Evolutionary conservation across 768 basidiomycete genomes (phyloP), one percentile per base, ranked within the genome.

Genomic region (Russula virescens): DNA sequence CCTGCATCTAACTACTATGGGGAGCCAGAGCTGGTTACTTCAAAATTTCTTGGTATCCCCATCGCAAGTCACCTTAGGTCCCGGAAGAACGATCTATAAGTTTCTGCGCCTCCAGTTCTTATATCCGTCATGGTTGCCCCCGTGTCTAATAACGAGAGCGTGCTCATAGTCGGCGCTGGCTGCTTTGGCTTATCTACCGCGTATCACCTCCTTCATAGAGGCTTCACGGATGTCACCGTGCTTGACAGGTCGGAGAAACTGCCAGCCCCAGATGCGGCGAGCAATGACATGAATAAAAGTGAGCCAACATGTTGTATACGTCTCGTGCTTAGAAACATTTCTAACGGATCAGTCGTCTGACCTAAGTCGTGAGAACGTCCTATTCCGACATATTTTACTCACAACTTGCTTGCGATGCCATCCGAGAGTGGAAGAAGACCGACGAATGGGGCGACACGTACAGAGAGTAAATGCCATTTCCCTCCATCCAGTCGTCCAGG

Each of bases 181-280:
- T 86, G 86, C 66, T 95, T 95, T 71, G 94, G 94, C 7, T 76
- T 91, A 54, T 94, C 92, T 19, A 89, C 94, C 0, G 94, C 93
- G 1, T 81, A 85, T 67, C 85, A 91, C 71, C 83, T 96, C 55
- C 77, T 95, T 53, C 72, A 76, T 58, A 76, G 85, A 62, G 87
- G 89, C 19, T 94, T 86, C 73, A 78, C 73, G 18, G 69, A 86
- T 61, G 80, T 96, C 65, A 90, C 84, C 0, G 74, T 97, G 8
- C 77, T 96, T 54, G 94, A 96, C 71, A 81, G 86, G 65, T 83
- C 89, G 8, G 69, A 71, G 1, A 75, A 75, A 2, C 70, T 95
- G 4, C 94, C 94, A 3, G 91, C 94, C 1, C 81, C 83, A 3
- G 94, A 96, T 70, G 91, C 88, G 10, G 90, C 94, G 1, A 83